phyloP scores from a whole-genome alignment of 2,329 filamentous ascomycete genomes.

The Zymoseptoria pseudotritici region DNA sequence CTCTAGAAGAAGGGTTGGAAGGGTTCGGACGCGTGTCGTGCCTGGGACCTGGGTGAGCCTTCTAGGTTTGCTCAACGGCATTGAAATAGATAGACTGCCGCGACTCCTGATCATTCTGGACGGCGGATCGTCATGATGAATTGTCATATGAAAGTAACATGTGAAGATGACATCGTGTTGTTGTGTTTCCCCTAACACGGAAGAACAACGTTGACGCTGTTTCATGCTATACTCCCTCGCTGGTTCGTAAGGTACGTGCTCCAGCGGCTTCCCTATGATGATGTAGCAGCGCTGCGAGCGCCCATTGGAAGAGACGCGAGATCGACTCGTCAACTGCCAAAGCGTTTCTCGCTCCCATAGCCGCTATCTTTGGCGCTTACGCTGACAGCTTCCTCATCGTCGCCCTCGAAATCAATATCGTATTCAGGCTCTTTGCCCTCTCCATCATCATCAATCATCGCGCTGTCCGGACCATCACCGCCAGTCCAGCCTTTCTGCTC shows the following conservation, averaged over 20 bases:
- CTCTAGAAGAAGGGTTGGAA: background rate
- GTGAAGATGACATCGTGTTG: background rate
- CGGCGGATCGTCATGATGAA: background rate
- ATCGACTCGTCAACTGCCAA: background rate
- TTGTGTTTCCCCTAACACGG: background rate
- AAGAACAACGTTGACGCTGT: background rate
- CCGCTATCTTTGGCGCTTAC: conserved; percentile 25
- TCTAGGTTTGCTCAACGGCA: background rate
- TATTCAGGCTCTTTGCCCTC: conserved; percentile 44
- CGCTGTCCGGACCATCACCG: conserved; percentile 25
- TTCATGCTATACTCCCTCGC: background rate
- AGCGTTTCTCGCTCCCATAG: conserved; percentile 18
- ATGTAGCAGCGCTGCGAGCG: too few species aligned
- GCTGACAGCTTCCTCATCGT: conserved; percentile 37
- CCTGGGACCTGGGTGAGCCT: background rate
- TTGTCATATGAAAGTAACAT: background rate
- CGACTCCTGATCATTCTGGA: background rate
- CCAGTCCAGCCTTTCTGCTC: conserved; percentile 76
- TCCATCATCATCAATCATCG: conserved; percentile 36
- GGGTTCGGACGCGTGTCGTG: background rate
- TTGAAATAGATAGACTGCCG: background rate
- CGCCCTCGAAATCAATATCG: conserved; percentile 91
- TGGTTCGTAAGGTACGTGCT: too few species aligned
- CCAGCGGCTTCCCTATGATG: too few species aligned
- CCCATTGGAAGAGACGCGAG: too few species aligned